phyloP scores from a whole-genome alignment of 116 monocot species.

The Zostera marina region DNA sequence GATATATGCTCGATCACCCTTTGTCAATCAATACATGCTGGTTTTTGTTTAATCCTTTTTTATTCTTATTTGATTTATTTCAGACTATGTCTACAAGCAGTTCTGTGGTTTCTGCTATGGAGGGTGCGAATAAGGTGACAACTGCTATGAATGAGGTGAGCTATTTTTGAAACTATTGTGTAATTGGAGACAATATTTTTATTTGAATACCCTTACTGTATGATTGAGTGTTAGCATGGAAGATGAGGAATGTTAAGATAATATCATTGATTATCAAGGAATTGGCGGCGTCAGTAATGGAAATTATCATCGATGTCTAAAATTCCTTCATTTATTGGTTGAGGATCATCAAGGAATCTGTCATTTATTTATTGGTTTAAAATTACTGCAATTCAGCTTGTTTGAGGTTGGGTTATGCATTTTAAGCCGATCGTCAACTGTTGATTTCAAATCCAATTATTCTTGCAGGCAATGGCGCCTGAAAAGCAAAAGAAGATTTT shows the following conservation, averaged over 20 bases:
- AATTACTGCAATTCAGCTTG: not conserved
- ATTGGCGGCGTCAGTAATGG: too few species aligned
- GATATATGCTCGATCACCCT: not conserved
- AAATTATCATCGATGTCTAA: too few species aligned
- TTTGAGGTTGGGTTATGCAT: not conserved
- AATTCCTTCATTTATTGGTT: too few species aligned
- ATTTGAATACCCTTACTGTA: too few species aligned
- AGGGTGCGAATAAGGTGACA: slow-evolving; percentile 88
- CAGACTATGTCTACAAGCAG: slow-evolving; percentile 79
- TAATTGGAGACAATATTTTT: too few species aligned
- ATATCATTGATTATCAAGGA: too few species aligned
- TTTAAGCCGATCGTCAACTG: too few species aligned
- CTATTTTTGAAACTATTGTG: not conserved
- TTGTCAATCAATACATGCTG: not conserved
- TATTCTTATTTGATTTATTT: not conserved
- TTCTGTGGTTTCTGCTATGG: slow-evolving; percentile 65
- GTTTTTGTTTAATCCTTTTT: not conserved
- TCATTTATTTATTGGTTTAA: too few species aligned
- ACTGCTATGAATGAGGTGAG: slow-evolving; percentile 77
- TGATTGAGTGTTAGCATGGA: too few species aligned
- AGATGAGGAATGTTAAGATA: too few species aligned
- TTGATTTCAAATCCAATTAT: too few species aligned
- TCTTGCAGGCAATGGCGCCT: slow-evolving; percentile 80
- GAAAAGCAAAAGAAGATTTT: slow-evolving; percentile 71
- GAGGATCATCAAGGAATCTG: too few species aligned